Evolutionary conservation across 352 stramenopile species (phyloP).

Genomic region (Phytophthora europaea): DNA sequence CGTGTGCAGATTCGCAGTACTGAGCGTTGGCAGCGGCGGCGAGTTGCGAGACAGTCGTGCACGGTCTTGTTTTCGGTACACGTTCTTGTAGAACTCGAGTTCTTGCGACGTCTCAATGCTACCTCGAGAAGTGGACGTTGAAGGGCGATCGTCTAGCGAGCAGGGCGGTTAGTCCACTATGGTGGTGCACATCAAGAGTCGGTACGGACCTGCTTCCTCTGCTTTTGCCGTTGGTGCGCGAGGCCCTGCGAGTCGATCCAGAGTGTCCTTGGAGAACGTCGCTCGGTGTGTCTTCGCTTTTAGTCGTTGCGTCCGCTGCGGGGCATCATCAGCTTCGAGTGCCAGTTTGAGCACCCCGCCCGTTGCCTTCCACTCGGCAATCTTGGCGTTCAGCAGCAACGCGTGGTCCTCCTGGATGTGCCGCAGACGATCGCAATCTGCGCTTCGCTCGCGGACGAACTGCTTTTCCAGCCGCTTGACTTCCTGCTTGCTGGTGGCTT

Average conservation of each 20-base stretch:
- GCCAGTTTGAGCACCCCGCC: constrained; percentile 26
- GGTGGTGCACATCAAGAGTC: background rate
- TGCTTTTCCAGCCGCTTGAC: constrained; percentile 61
- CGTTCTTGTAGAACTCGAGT: constrained; percentile 59
- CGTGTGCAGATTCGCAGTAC: constrained; percentile 38
- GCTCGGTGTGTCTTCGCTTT: constrained; percentile 36
- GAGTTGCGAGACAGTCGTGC: constrained; percentile 39
- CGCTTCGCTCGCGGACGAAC: constrained; percentile 56
- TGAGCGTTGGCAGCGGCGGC: constrained; percentile 24
- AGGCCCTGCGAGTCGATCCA: constrained; percentile 56
- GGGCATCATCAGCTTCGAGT: constrained; percentile 2
- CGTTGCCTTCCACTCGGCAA: constrained; percentile 60
- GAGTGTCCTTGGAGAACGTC: constrained; percentile 52
- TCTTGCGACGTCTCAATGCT: constrained; percentile 54
- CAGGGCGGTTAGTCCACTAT: background rate
- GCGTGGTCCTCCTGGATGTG: constrained; percentile 75
- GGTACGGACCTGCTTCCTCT: constrained; percentile 23
- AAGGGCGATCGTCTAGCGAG: constrained; percentile 16
- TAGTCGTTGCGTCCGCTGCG: background rate
- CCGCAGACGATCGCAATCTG: constrained; percentile 59
- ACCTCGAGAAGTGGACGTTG: constrained; percentile 14
- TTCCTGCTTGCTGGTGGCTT: constrained; percentile 49
- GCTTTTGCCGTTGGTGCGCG: constrained; percentile 26
- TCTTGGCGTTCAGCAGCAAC: constrained; percentile 60
- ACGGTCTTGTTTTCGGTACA: constrained; percentile 58